phyloP scores from a whole-genome alignment of 768 basidiomycete genomes.

The Boletus sensibilis region DNA sequence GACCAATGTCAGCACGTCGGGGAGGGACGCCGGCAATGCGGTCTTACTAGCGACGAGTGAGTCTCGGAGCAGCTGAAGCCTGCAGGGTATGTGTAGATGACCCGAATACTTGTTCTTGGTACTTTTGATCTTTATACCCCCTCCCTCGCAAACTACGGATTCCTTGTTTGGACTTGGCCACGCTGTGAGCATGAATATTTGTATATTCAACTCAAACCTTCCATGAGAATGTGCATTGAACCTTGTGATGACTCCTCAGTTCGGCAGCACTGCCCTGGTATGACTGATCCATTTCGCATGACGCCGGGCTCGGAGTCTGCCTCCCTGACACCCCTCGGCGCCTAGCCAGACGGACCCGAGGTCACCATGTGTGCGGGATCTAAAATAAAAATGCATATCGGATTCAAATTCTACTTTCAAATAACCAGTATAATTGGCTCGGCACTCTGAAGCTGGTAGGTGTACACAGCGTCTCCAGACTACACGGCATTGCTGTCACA shows the following conservation, averaged over 20 bases:
- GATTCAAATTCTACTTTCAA: neutral
- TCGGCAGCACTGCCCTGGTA: neutral
- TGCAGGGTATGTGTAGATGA: neutral
- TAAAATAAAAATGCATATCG: neutral
- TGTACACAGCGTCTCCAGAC: neutral
- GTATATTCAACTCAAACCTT: neutral
- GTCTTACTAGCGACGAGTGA: slow-evolving; percentile 1
- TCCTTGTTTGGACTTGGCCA: neutral
- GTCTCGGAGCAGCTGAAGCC: neutral
- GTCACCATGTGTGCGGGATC: neutral
- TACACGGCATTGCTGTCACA: neutral
- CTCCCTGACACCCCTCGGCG: neutral
- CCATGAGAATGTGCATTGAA: neutral
- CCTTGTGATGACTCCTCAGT: neutral
- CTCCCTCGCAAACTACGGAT: neutral
- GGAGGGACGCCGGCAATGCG: neutral
- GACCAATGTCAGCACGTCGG: neutral
- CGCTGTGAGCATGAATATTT: neutral
- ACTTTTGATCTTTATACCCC: slow-evolving; percentile 7
- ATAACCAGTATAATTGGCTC: neutral
- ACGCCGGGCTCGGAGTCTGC: neutral
- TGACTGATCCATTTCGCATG: neutral
- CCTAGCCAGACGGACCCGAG: neutral
- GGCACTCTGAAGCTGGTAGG: neutral
- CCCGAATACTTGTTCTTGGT: neutral